A percentile compares a stretch with the other conserved stretches of the same genome.
These are phyloP conservation scores for Clavulina sp. DNA, from an alignment of 768 basidiomycete genomes.

Conservation along the genomic window DNA sequence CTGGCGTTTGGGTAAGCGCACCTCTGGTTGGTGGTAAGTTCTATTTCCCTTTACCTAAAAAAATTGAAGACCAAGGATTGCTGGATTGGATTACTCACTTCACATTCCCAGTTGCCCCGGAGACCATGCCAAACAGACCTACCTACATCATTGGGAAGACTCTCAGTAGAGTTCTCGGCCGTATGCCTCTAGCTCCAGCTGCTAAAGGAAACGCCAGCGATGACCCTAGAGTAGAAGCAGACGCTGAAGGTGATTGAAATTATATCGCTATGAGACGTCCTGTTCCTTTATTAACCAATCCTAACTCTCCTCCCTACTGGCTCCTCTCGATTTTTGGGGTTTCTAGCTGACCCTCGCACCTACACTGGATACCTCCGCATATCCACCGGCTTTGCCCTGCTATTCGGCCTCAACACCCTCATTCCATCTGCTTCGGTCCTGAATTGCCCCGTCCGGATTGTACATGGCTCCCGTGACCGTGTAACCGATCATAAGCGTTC, in stretches of 20 bases:
- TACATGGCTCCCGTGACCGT: slow-evolving; percentile 22
- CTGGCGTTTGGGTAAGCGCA: slow-evolving; percentile 20
- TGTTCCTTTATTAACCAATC: slow-evolving; percentile 1
- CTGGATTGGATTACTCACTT: not conserved
- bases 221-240: slow-evolving; percentile 23
- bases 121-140: slow-evolving; percentile 17
- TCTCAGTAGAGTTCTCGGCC: slow-evolving; percentile 16
- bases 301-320: slow-evolving; percentile 1
- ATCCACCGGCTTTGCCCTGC: slow-evolving; percentile 19
- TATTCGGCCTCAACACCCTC: slow-evolving; percentile 16
- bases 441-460: slow-evolving; percentile 19
- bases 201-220: slow-evolving; percentile 21
- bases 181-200: slow-evolving; percentile 18
- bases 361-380: slow-evolving; percentile 22
- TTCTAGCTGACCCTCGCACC: slow-evolving; percentile 15
- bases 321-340: too few species aligned
- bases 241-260: slow-evolving; percentile 18
- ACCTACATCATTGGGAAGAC: slow-evolving; percentile 15
- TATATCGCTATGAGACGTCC: not conserved
- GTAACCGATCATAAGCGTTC: slow-evolving; percentile 19
- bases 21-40: slow-evolving; percentile 20
- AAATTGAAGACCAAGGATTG: not conserved
- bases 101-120: slow-evolving; percentile 14
- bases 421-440: slow-evolving; percentile 11
- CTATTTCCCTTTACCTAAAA: not conserved